These are phyloP conservation scores for Hypoxylon perforatum DNA, from an alignment of 495 filamentous ascomycete genomes.

Conservation along the genomic window DNA sequence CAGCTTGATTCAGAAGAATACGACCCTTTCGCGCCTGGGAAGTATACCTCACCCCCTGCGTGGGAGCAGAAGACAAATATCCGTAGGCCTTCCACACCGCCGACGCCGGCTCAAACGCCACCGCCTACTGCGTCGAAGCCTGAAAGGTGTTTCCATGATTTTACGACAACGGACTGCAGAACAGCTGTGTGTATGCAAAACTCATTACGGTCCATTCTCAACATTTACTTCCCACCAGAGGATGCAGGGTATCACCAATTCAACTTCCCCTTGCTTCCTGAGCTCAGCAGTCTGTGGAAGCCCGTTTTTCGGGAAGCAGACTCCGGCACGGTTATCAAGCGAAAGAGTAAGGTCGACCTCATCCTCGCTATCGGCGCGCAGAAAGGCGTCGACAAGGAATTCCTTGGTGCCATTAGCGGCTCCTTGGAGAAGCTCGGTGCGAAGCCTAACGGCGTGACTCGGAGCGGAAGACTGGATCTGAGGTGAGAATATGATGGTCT, in stretches of 20 bases:
- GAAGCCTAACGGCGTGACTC: slow-evolving; percentile 46
- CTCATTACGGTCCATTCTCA: slow-evolving; percentile 52
- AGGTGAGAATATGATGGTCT: slow-evolving; percentile 45
- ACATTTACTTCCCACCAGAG: slow-evolving; percentile 50
- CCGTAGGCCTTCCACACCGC: slow-evolving; percentile 36
- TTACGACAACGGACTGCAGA: slow-evolving; percentile 45
- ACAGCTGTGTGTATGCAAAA: slow-evolving; percentile 58
- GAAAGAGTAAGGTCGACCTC: slow-evolving; percentile 50
- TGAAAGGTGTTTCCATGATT: slow-evolving; percentile 48
- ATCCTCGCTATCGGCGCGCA: slow-evolving; percentile 59
- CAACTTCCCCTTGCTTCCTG: slow-evolving; percentile 48
- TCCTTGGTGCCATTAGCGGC: slow-evolving; percentile 46
- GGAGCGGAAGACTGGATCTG: slow-evolving; percentile 55
- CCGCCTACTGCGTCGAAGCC: slow-evolving; percentile 8
- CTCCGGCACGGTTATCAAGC: slow-evolving; percentile 25
- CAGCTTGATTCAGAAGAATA: slow-evolving; percentile 41
- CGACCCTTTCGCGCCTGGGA: slow-evolving; percentile 45
- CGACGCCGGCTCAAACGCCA: slow-evolving; percentile 42
- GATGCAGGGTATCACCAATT: slow-evolving; percentile 50
- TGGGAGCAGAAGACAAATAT: slow-evolving; percentile 17
- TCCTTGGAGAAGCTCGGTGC: slow-evolving; percentile 57
- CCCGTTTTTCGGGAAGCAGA: slow-evolving; percentile 50
- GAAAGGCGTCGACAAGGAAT: slow-evolving; percentile 48
- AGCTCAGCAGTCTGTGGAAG: slow-evolving; percentile 54
- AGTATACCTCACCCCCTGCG: slow-evolving; percentile 15